Percentiles rank a stretch among this genome's conserved stretches.
phyloP scores from a whole-genome alignment of 2,329 filamentous ascomycete genomes.

The Trichoderma cornu-damae region DNA sequence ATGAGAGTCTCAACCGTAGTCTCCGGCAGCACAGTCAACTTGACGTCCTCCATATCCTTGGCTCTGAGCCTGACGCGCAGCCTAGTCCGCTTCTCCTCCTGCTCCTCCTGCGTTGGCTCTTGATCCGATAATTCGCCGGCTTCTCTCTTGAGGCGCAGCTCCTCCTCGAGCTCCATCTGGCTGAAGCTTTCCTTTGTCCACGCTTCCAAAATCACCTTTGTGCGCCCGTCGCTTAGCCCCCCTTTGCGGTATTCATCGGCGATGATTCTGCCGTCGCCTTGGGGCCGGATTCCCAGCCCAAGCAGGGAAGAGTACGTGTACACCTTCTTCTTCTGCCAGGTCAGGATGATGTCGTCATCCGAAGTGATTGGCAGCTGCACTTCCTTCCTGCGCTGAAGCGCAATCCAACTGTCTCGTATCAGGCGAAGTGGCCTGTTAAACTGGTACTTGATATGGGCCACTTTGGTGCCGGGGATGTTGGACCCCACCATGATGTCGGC shows the following conservation, averaged over 20 bases:
- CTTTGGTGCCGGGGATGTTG: constrained; percentile 53
- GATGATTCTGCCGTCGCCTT: constrained; percentile 39
- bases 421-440: constrained; percentile 62
- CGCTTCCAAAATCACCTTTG: constrained; percentile 67
- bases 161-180: constrained; percentile 44
- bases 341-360: constrained; percentile 62
- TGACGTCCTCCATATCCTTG: constrained; percentile 45
- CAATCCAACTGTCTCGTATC: constrained; percentile 65
- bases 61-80: constrained; percentile 52
- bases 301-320: constrained; percentile 71
- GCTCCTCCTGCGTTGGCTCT: constrained; percentile 23
- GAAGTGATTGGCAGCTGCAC: constrained; percentile 36
- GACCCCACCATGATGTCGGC: constrained; percentile 52
- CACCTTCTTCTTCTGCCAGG: constrained; percentile 67
- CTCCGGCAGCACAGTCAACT: constrained; percentile 46
- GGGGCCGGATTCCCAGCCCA: constrained; percentile 56
- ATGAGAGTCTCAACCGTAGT: constrained; percentile 60
- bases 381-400: constrained; percentile 47
- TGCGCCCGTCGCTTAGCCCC: constrained; percentile 46
- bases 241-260: constrained; percentile 33
- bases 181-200: constrained; percentile 63
- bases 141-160: constrained; percentile 41
- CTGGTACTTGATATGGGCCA: constrained; percentile 56
- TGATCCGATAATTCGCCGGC: constrained; percentile 38
- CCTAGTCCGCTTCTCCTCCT: constrained; percentile 31